Evolutionary conservation across 805 yeast genomes (phyloP).

Genomic region (Candida boidinii): DNA sequence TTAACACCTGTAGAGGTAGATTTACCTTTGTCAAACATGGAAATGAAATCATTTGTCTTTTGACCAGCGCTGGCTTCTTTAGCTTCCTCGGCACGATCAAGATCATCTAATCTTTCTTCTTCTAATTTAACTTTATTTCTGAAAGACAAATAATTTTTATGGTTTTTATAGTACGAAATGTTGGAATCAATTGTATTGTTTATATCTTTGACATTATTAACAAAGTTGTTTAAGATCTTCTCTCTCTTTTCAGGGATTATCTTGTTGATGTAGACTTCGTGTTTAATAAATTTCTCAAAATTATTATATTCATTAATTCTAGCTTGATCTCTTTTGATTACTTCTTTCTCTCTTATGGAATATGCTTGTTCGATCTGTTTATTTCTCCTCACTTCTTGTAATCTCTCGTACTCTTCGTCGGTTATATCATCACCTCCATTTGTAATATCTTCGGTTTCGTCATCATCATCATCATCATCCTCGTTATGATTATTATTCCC

Average conservation of each 20-base stretch:
- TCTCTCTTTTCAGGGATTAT: conserved; percentile 13
- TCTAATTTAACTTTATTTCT: conserved; percentile 26
- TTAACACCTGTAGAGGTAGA: no score
- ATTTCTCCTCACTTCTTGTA: conserved; percentile 13
- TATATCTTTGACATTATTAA: conserved; percentile 11
- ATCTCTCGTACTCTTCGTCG: conserved; percentile 8
- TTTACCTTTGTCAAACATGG: conserved; percentile 11
- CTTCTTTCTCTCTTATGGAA: conserved; percentile 8
- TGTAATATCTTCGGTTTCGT: conserved; percentile 14
- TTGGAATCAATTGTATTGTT: conserved; percentile 25
- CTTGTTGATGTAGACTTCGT: conserved; percentile 12
- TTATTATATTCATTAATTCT: conserved; percentile 26
- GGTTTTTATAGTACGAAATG: conserved; percentile 30
- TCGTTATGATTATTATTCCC: conserved; percentile 18
- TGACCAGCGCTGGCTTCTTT: conserved; percentile 11
- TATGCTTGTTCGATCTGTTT: conserved; percentile 10
- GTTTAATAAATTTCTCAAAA: conserved; percentile 23
- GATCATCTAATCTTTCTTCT: conserved; percentile 36
- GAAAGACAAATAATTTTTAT: conserved; percentile 32
- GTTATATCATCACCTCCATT: conserved; percentile 13
- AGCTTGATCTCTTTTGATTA: conserved; percentile 15
- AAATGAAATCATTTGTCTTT: conserved; percentile 10
- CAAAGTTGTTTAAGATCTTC: conserved; percentile 22
- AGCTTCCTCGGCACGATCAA: conserved; percentile 29
- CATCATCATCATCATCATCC: conserved; percentile 21